Base-by-base conservation (phyloP, 192 early-diverging fungal genomes). In the Backusella circina region DNA sequence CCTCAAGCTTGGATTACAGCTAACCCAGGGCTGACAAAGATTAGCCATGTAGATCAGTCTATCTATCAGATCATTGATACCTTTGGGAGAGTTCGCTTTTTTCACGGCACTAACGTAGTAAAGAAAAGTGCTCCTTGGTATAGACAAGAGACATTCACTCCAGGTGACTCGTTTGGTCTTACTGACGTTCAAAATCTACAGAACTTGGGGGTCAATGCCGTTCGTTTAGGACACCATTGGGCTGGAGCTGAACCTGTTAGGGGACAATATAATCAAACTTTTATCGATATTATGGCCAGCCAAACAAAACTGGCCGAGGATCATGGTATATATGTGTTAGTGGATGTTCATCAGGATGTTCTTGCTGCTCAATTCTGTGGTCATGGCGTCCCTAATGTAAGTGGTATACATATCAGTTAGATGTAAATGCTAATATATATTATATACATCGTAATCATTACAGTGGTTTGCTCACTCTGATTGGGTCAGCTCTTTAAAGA, bases 331-430 rank as follows among this genome's bases (percentile, higher is more conserved):
- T 92, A 88, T 70, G 85, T 90, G 7, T 72, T 92, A 7, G 78
- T 92, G 5, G 90, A 92, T 66, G 86, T 88, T 54, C 90, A 92
- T 80, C 90, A 92, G 75, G 86, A 90, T 66, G 80, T 87, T 4
- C 79, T 86, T 38, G 83, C 85, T 12, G 79, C 75, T 28, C 82
- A 83, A 65, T 85, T 87, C 39, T 85, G 87, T 51, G 86, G 87
- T 0, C 81, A 88, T 66, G 87, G 89, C 15, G 80, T 85, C 2
- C 88, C 88, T 13, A 47, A 80, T 51, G 76, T 84, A 85, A 65
- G 68, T 77, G 37, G 15, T 41, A 41, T 13, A 33, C 1, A 37
- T 47, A 23, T 12, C 74, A 67, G 67, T 80, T 57, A 38, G 32
- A 61, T 28, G 13, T 61, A 28, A 28, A 28, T 1, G 4, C 26